Percentiles rank a stretch among this genome's conserved stretches.
Evolutionary conservation across 2,329 filamentous ascomycete species (phyloP).

Genomic region (Botrytis fabae): DNA sequence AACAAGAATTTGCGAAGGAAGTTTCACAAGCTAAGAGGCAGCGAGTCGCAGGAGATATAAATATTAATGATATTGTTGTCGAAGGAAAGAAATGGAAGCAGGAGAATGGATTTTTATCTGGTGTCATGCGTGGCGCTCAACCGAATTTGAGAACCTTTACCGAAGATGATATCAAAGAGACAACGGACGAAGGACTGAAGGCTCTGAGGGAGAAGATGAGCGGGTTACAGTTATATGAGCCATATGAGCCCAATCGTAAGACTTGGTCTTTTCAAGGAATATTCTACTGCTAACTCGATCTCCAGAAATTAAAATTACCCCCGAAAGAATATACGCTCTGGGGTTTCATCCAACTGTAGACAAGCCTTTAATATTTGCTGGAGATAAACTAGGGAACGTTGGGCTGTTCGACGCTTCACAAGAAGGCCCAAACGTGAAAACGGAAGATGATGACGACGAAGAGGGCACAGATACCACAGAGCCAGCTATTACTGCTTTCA

Average conservation of each 20-base stretch:
- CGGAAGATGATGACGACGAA: slow-evolving; percentile 65
- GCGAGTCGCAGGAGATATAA: slow-evolving; percentile 66
- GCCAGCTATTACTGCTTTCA: slow-evolving; percentile 84
- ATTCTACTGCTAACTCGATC: slow-evolving; percentile 15
- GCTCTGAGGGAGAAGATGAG: slow-evolving; percentile 75
- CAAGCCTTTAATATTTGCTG: slow-evolving; percentile 88
- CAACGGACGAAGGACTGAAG: slow-evolving; percentile 73
- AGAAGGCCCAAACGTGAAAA: slow-evolving; percentile 52
- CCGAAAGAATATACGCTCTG: slow-evolving; percentile 82
- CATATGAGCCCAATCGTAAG: slow-evolving; percentile 77
- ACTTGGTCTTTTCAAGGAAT: not conserved
- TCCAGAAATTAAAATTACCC: slow-evolving; percentile 84
- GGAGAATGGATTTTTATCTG: slow-evolving; percentile 64
- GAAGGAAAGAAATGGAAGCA: slow-evolving; percentile 75
- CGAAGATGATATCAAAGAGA: slow-evolving; percentile 78
- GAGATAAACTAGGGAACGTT: slow-evolving; percentile 88
- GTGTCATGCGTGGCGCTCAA: slow-evolving; percentile 67
- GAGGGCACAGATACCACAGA: slow-evolving; percentile 65
- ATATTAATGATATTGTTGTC: slow-evolving; percentile 74
- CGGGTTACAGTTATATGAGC: slow-evolving; percentile 75
- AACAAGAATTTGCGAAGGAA: slow-evolving; percentile 57
- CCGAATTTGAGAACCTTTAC: slow-evolving; percentile 84
- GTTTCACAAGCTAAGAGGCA: slow-evolving; percentile 61
- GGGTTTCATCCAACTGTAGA: slow-evolving; percentile 84
- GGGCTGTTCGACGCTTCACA: slow-evolving; percentile 91